Base-by-base conservation (phyloP, 345 rosid genomes). In the Noccaea caerulescens region DNA sequence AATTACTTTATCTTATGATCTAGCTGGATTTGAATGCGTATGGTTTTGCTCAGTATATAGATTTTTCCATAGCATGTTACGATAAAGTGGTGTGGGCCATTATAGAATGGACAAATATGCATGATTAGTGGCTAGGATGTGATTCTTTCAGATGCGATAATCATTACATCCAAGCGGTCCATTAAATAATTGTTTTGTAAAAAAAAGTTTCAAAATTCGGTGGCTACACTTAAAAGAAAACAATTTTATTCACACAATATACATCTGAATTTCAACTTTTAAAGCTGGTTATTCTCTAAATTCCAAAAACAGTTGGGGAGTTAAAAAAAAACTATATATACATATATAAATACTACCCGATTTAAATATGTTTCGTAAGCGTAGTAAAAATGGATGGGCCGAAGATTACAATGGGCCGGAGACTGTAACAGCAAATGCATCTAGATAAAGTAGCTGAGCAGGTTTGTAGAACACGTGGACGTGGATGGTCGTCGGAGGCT, bases 1-100 rank as follows among this genome's bases (percentile, higher is more conserved):
- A 33, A 25, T 37, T 7, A 12, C 8, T 16, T 27, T 16, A 10
- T 32, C 30, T 38, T 63, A 27, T 64, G 51, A 8, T 37, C 51
- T 25, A 56, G 65, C 71, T 72, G 42, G 60, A 49, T 49, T 14
- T 36, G 30, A 70, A 69, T 69, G 34, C n/a, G 34, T 36, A 18
- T 57, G 7, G 11, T 6, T 38, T 20, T 20, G 57, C 16, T 18
- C 43, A 20, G 23, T 20, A 20, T 20, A 20, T 1, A 20, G 23
- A 1, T 20, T 20, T 20, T 20, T 20, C 23, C 23, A 20, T 70
- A 5, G 11, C 43, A 65, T 39, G 59, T 50, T 47, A 12, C 8
- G 20, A 58, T 43, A 73, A 73, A 41, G 77, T 58, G 2, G 0
- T 8, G 68, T 74, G 78, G 78, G 43, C 39, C 78, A 74, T 33